These are phyloP conservation scores for Psidium guajava DNA, from an alignment of 345 rosid species.

Conservation along the genomic window DNA sequence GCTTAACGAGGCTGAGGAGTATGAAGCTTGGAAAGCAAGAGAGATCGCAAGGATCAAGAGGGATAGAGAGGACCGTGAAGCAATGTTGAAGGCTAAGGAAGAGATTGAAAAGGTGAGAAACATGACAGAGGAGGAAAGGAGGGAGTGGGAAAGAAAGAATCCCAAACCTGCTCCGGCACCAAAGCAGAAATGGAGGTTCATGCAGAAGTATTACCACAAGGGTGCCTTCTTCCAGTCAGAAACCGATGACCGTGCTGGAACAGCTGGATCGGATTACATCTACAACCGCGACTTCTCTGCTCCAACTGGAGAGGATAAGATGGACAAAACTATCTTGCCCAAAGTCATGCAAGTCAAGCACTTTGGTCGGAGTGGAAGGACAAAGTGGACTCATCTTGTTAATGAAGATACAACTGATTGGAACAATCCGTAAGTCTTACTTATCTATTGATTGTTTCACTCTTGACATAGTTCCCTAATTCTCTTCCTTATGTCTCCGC, in stretches of 20 bases:
- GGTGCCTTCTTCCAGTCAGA: not conserved
- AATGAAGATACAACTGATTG: not conserved
- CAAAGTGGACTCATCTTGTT: not conserved
- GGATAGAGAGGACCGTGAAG: not conserved
- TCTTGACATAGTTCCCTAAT: not conserved
- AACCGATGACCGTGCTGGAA: not conserved
- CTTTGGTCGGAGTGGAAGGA: conserved; percentile 1
- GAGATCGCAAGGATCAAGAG: not conserved
- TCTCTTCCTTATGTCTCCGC: not conserved
- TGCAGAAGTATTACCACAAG: not conserved
- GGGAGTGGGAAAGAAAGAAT: conserved; percentile 1
- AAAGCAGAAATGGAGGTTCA: not conserved
- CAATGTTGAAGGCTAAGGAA: not conserved
- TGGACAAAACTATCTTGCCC: not conserved
- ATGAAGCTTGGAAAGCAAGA: not conserved
- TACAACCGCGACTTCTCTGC: not conserved
- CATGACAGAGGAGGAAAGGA: not conserved
- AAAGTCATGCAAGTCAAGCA: conserved; percentile 1
- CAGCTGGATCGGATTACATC: not conserved
- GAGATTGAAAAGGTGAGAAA: not conserved
- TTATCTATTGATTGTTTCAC: not conserved
- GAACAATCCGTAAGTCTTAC: not conserved
- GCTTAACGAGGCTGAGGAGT: not conserved
- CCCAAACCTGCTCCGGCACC: not conserved
- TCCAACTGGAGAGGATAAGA: not conserved